Evolutionary conservation across 306 rosid genomes (phyloP).

Genomic region (Begonia fuchsioides): DNA sequence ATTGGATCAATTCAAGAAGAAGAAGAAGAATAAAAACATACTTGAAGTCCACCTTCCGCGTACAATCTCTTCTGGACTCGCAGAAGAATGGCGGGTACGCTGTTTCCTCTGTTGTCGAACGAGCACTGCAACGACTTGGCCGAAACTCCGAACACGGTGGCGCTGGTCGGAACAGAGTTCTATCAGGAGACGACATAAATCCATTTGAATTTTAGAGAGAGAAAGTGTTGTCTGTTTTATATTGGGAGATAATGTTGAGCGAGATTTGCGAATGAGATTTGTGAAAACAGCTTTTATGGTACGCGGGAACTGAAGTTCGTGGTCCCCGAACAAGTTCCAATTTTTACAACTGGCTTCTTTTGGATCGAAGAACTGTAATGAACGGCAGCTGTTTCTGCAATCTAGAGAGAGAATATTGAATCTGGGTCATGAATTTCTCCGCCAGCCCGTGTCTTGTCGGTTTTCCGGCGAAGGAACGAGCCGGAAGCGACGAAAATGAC

Average conservation of each 20-base stretch:
- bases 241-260: too few species aligned
- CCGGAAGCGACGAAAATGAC: too few species aligned
- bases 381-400: too few species aligned
- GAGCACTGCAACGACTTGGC: slow-evolving; percentile 91
- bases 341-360: background rate
- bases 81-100: slow-evolving; percentile 79
- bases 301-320: background rate
- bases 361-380: background rate
- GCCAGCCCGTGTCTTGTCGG: too few species aligned
- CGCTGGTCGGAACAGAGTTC: slow-evolving; percentile 26
- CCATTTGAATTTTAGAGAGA: too few species aligned
- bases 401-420: background rate
- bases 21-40: slow-evolving; percentile 15
- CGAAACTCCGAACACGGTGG: slow-evolving; percentile 80
- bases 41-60: slow-evolving; percentile 73
- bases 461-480: too few species aligned
- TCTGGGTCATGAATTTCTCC: background rate
- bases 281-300: too few species aligned
- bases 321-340: slow-evolving; percentile 1
- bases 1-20: slow-evolving; percentile 7
- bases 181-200: too few species aligned
- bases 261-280: too few species aligned
- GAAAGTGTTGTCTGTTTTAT: too few species aligned
- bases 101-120: slow-evolving; percentile 64
- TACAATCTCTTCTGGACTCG: slow-evolving; percentile 81